These are phyloP conservation scores for Plasmodium ovale DNA, from an alignment of 169 alveolate genomes.

Conservation along the genomic window DNA sequence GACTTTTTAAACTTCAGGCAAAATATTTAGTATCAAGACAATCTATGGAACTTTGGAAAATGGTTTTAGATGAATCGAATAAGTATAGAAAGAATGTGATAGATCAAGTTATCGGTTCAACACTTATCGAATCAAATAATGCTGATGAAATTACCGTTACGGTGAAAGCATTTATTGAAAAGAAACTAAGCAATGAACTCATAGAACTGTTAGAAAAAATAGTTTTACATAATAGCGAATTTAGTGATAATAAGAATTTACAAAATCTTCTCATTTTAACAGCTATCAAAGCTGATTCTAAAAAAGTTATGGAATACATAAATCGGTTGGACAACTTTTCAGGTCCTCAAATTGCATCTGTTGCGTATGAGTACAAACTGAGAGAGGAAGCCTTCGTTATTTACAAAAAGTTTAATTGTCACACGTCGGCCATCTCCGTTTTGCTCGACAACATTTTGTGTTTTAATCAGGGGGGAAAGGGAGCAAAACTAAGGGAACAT, in stretches of 20 bases:
- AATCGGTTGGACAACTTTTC: slow-evolving; percentile 97
- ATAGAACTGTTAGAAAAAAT: slow-evolving; percentile 90
- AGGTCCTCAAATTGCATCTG: slow-evolving; percentile 96
- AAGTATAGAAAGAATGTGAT: slow-evolving; percentile 95
- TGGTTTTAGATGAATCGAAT: slow-evolving; percentile 93
- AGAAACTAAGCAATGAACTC: slow-evolving; percentile 97
- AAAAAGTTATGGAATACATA: slow-evolving; percentile 90
- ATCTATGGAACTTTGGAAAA: slow-evolving; percentile 96
- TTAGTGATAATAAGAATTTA: slow-evolving; percentile 96
- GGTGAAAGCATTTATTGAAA: slow-evolving; percentile 98
- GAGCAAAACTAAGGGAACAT: not conserved
- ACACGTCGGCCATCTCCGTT: slow-evolving; percentile 96
- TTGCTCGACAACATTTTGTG: slow-evolving; percentile 85
- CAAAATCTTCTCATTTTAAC: slow-evolving; percentile 86
- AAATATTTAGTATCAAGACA: slow-evolving; percentile 97
- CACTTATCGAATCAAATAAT: slow-evolving; percentile 96
- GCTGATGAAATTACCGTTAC: slow-evolving; percentile 97
- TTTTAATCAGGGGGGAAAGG: slow-evolving; percentile 2
- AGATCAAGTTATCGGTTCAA: slow-evolving; percentile 96
- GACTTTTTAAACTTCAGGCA: slow-evolving; percentile 97
- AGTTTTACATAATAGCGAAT: slow-evolving; percentile 89
- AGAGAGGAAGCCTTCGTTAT: slow-evolving; percentile 96
- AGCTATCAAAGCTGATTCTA: slow-evolving; percentile 84
- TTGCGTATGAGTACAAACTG: slow-evolving; percentile 86
- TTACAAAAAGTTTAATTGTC: slow-evolving; percentile 92